Conservation (phyloP, 257 asterid species). For the Solanum peruvianum region DNA sequence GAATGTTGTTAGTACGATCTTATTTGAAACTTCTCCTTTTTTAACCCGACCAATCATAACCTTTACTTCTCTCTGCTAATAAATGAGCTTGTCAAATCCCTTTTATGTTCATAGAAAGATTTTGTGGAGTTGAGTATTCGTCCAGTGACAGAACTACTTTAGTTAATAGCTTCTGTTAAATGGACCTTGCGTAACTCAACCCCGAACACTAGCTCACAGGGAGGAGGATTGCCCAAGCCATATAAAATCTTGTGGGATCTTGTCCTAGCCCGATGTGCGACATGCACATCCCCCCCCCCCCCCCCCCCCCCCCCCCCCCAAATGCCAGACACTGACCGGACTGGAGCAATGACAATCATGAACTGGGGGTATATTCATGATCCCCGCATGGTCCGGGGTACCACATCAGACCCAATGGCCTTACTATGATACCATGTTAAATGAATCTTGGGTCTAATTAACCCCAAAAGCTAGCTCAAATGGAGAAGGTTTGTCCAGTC, state of each 20-base stretch:
- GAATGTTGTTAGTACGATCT: neutral
- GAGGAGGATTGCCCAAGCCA: neutral
- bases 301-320: no score
- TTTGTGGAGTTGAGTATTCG: neutral
- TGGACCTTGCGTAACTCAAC: neutral
- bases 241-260: neutral
- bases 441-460: neutral
- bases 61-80: neutral
- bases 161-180: neutral
- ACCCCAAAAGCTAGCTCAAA: neutral
- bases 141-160: neutral
- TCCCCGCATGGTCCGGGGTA: neutral
- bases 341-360: neutral
- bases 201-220: no score
- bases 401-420: neutral
- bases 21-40: neutral
- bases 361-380: neutral
- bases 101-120: neutral
- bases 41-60: neutral
- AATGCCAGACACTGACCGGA: neutral
- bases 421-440: neutral
- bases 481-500: neutral
- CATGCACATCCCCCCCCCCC: neutral
- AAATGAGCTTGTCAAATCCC: neutral
- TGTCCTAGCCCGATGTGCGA: neutral